These are phyloP conservation scores for Dioscorea cayenensis DNA, from an alignment of 116 monocot species.

Conservation along the genomic window DNA sequence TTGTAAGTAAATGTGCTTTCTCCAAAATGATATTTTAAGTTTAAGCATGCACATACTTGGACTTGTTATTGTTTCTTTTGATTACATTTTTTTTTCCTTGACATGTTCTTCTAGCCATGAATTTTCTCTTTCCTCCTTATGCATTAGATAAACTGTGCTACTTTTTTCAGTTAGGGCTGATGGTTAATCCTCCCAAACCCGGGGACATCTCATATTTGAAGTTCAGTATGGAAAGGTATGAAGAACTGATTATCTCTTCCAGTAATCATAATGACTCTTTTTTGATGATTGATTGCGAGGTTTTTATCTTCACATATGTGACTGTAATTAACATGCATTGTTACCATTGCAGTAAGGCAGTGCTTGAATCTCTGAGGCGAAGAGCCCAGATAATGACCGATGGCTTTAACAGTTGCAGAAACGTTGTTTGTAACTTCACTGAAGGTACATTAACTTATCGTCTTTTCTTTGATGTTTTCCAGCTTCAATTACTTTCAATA, in stretches of 20 bases:
- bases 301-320: not conserved
- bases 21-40: not conserved
- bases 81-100: too few relatives aligned
- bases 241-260: not conserved
- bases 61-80: too few relatives aligned
- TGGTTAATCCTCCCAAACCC: constrained; percentile 96
- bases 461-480: not conserved
- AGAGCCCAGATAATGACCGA: constrained; percentile 93
- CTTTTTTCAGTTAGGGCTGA: constrained; percentile 76
- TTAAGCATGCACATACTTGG: not conserved
- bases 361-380: constrained; percentile 78
- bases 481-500: too few relatives aligned
- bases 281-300: not conserved
- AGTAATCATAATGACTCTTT: not conserved
- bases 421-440: constrained; percentile 92
- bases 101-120: too few relatives aligned
- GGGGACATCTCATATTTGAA: constrained; percentile 94
- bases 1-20: constrained; percentile 60
- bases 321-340: not conserved
- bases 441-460: constrained; percentile 45
- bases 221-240: constrained; percentile 71
- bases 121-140: too few relatives aligned
- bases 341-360: constrained; percentile 48
- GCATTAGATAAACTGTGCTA: not conserved
- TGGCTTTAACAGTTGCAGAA: constrained; percentile 95